Evolutionary conservation across 257 asterid species (phyloP), one percentile per base, ranked within the genome.

Genomic region (Ophiorrhiza pumila): DNA sequence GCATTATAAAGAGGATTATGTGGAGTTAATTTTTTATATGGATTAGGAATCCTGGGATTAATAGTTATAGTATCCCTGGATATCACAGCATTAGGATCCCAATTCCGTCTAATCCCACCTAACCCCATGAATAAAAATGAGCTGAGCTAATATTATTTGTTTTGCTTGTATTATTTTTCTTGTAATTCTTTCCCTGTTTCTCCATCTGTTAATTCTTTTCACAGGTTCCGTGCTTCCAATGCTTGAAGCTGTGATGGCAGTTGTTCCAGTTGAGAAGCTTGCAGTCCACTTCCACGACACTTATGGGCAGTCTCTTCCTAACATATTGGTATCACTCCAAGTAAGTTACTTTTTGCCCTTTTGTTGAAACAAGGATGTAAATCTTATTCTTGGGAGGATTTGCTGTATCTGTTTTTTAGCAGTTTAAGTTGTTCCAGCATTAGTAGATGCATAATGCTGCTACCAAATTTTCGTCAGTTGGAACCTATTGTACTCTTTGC

Each of bases 231-330:
- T 93, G 69, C 86, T 91, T 77, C 96, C 97, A 18, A 91, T 93
- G 97, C 97, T 93, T 3, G 94, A 81, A 75, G 96, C 98, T 15
- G 98, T 91, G 65, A 91, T 89, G 92, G 83, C 89, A 23, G 95
- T 84, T 56, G 98, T 89, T 76, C 98, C 97, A 7, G 83, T 88
- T 37, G 96, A 89, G 83, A 91, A 88, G 74, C 87, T 93, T 46
- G 96, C 98, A 6, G 97, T 93, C 74, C 98, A 93, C 76, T 93
- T 93, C 83, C 98, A 93, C 62, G 97, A 93, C 83, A 93, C 98
- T 0, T 93, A 90, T 25, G 97, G 97, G 32, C 96, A 90, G 76
- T 81, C 98, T 74, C 98, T 91, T 71, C 86, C 98, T n/a, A 93
- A 93, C 70, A 93, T 93, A 78, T 81, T 93, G 43, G 68, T 91